Evolutionary conservation across 306 rosid species (phyloP), one percentile per base, ranked within the genome.

Genomic region (Acacia confusa): DNA sequence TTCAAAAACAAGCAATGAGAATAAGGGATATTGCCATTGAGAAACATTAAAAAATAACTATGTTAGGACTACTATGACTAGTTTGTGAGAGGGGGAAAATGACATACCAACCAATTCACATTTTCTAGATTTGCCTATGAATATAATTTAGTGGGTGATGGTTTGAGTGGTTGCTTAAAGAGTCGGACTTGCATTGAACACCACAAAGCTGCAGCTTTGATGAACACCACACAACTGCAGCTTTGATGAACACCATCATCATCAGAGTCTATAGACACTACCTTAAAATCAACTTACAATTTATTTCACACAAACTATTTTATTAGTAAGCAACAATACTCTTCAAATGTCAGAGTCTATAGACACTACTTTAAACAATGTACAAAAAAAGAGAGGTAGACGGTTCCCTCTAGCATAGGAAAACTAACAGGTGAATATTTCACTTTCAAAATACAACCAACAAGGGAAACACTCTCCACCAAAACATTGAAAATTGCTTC

Each of bases 1-100:
- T 86, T 95, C 96, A 85, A 95, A 95, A 80, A 92, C 97, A 70
- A 93, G 87, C 77, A 95, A 90, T 14, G 98, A 93, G 88, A 94
- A 89, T 88, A 95, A 84, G 50, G 99, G 99, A 83, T 95, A 95
- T 97, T 93, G 94, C 85, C 82, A 84, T 79, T 43, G 63, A 76
- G 82, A 87, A 84, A 84, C 83, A 53, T 66, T 50, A 50, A 17
- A 84, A 81, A 47, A 70, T 50, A 17, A 50, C 22, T 17, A 17
- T 6, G 45, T 58, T 53, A 70, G 45, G 22, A 17, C 19, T 50
- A 50, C 55, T 48, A n/a, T n/a, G n/a, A n/a, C n/a, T n/a, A n/a
- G n/a, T n/a, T n/a, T n/a, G n/a, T n/a, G n/a, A n/a, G n/a, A n/a
- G n/a, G n/a, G n/a, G 38, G 32, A 45, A 50, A 44, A 19, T 10